Evolutionary conservation across 805 yeast genomes (phyloP).

Genomic region (Vanderwaltozyma polyspora): DNA sequence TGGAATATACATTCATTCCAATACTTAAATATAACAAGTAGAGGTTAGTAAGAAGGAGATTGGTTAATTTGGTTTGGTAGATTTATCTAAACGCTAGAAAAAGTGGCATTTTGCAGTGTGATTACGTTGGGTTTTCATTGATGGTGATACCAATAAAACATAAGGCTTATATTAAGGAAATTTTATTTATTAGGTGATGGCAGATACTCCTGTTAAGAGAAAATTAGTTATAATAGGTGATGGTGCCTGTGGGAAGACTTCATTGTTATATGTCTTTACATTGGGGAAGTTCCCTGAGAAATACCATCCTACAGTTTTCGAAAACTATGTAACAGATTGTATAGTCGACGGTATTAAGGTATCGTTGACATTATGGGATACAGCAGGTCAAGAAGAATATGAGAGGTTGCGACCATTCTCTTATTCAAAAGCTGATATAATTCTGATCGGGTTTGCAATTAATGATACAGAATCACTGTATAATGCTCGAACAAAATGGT

Average conservation of each 20-base stretch:
- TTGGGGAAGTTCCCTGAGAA: conserved; percentile 88
- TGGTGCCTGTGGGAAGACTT: conserved; percentile 92
- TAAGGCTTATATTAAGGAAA: too few relatives aligned
- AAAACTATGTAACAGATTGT: conserved; percentile 88
- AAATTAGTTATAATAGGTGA: conserved; percentile 88
- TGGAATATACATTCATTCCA: too few relatives aligned
- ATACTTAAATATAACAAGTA: too few relatives aligned
- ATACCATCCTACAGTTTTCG: conserved; percentile 90
- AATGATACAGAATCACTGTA: conserved; percentile 76
- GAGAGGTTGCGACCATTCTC: conserved; percentile 82
- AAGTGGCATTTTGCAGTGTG: too few relatives aligned
- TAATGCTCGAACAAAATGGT: conserved; percentile 81
- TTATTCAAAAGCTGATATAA: conserved; percentile 77
- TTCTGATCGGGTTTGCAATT: conserved; percentile 75
- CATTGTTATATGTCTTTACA: conserved; percentile 81
- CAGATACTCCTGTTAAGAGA: conserved; percentile 37
- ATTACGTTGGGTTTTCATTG: too few relatives aligned
- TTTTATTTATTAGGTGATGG: conserved; percentile 13
- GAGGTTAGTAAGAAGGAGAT: too few relatives aligned
- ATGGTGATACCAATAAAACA: too few relatives aligned
- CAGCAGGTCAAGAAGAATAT: conserved; percentile 95
- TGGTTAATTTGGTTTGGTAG: too few relatives aligned
- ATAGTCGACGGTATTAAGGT: conserved; percentile 90
- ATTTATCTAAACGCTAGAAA: too few relatives aligned
- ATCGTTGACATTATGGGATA: conserved; percentile 83